phyloP scores from a whole-genome alignment of 2,329 filamentous ascomycete genomes.

The Chaetomium strumarium region DNA sequence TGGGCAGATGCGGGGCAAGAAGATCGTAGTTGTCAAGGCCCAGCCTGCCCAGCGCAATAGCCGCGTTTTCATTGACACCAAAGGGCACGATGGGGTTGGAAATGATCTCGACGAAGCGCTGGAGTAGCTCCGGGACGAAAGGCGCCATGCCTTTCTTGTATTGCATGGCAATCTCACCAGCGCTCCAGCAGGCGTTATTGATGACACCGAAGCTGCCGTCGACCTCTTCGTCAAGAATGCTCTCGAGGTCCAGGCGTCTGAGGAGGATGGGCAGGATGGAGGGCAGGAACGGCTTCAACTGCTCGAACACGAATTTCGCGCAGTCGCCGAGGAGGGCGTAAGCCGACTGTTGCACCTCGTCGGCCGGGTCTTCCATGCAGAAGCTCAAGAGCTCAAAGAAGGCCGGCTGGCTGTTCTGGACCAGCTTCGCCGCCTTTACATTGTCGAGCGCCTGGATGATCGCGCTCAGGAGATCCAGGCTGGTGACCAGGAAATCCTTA shows the following conservation, averaged over 20 bases:
- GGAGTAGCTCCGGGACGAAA: conserved; percentile 71
- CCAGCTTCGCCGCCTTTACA: conserved; percentile 67
- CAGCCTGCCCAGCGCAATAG: conserved; percentile 82
- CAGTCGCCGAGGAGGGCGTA: conserved; percentile 94
- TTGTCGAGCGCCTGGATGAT: conserved; percentile 84
- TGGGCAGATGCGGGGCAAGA: conserved; percentile 71
- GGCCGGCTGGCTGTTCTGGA: conserved; percentile 67
- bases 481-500: conserved; percentile 95
- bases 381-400: conserved; percentile 88
- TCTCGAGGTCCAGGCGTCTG: conserved; percentile 77
- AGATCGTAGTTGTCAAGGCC: conserved; percentile 72
- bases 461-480: conserved; percentile 84
- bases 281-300: conserved; percentile 68
- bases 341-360: conserved; percentile 92
- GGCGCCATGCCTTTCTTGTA: conserved; percentile 68
- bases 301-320: conserved; percentile 82
- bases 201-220: conserved; percentile 86
- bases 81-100: conserved; percentile 78
- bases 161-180: conserved; percentile 84
- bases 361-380: conserved; percentile 85
- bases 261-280: conserved; percentile 76
- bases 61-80: conserved; percentile 87
- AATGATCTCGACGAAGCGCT: conserved; percentile 74
- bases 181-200: conserved; percentile 98
- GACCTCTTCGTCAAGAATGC: conserved; percentile 69